Base-by-base conservation (phyloP, 202 grass and related monocot genomes). In the Zizania palustris region DNA sequence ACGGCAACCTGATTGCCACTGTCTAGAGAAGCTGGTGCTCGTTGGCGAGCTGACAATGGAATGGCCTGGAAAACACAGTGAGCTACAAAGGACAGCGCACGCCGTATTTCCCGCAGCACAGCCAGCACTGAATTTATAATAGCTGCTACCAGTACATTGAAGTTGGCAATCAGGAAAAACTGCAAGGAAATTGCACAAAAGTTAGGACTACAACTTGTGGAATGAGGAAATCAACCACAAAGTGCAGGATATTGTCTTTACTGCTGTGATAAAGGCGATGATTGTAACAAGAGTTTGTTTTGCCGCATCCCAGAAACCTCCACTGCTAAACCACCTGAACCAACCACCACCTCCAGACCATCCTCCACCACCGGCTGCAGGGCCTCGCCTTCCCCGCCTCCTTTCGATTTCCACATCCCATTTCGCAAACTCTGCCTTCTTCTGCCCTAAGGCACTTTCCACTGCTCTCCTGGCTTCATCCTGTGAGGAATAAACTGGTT, bases 111-210 rank as follows among this genome's bases (percentile, higher is more conserved):
- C 42, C 86, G 82, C 59, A 97, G 73, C 36, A 88, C 76, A 71
- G 71, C 42, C n/a, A 97, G 60, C 72, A 91, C 41, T 3, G 86
- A 91, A 60, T 91, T 91, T 79, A 86, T 63, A 73, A 85, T 21
- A 55, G 90, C 70, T 42, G 71, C 83, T 50, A 88, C 59, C 34
- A 91, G 20, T 16, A 59, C 69, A 63, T 91, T 91, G 37, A 85
- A 82, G 51, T 97, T 97, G 0, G 93, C 82, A 72, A 93, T 58
- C 69, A 97, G 67, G 73, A 97, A 90, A 87, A 89, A 84, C 93
- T 97, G 88, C 71, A 66, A 73, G 1, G 56, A 16, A 65, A 78
- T 63, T 21, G 59, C 55, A 46, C 22, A 73, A 57, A 6, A 22
- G 45, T 90, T 58, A 78, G 11, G 19, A 53, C 53, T 5, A 46